Base-by-base conservation (phyloP, 768 basidiomycete species). In the Boletus coccyginus region DNA sequence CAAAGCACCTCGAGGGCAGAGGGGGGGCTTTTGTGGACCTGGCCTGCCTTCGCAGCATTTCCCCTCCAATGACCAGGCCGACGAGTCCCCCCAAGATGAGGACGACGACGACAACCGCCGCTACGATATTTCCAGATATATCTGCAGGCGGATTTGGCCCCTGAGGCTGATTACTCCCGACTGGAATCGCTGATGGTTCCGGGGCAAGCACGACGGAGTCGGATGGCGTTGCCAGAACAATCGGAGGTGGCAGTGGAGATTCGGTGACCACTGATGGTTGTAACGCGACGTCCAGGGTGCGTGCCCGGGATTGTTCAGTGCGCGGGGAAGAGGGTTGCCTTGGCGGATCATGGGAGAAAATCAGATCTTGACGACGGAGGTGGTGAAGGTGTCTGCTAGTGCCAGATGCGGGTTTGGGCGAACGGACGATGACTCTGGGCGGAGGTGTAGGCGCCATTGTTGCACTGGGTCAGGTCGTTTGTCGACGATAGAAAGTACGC, bases 31-130 rank as follows among this genome's bases (percentile, higher is more conserved):
- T n/a, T 35, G 45, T 35, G 27, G 32, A 27, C 44, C 31, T 64
- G 40, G 56, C 38, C 40, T 39, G 53, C 52, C 64, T 58, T 55
- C 68, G 70, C 40, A 72, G 21, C 31, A 63, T 46, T 51, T 61
- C 62, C 13, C 71, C 71, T 48, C 59, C 71, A 14, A 66, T 7
- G n/a, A 66, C 43, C 53, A 71, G 36, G 33, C 69, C 62, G 11
- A 71, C 31, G 16, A 71, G 60, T 17, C 66, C 62, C 3, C 68
- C 68, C 33, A 71, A 17, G 46, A 73, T n/a, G 38, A 73, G 60
- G 32, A 70, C 45, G 39, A 59, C 24, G 12, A 73, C 61, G 27
- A 61, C 45, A 31, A 62, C 47, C 3, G 61, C 70, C 7, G 59
- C 68, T 39, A 56, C 49, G 50, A 66, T 51, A 41, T 65, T 65